Conservation (phyloP, 2,329 filamentous ascomycete species). For the Aspergillus jensenii region DNA sequence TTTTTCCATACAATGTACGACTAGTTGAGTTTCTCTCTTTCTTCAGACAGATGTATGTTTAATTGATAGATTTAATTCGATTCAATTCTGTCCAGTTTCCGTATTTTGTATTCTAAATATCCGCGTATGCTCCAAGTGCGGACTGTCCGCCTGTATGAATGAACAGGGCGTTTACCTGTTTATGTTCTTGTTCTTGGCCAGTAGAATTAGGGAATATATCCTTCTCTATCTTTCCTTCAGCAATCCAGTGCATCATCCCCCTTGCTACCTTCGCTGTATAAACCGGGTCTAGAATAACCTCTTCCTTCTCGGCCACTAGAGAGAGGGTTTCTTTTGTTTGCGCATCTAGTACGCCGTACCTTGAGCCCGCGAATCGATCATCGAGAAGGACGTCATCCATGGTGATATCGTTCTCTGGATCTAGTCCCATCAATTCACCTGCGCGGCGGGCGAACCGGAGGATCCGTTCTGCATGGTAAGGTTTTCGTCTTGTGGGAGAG, state of each 20-base stretch:
- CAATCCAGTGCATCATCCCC: conserved; percentile 28
- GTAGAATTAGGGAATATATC: conserved; percentile 10
- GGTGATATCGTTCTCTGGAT: conserved; percentile 25
- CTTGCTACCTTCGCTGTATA: conserved; percentile 37
- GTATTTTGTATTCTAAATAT: conserved; percentile 7
- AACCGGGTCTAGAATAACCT: conserved; percentile 34
- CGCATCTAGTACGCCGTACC: conserved; percentile 33
- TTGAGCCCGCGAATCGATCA: conserved; percentile 31
- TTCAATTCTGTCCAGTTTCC: not conserved
- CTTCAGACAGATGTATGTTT: conserved; percentile 15
- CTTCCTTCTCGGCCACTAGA: conserved; percentile 28
- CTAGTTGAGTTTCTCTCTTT: not conserved
- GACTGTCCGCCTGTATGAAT: conserved; percentile 40
- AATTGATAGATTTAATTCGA: conserved; percentile 18
- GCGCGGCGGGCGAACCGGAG: conserved; percentile 30
- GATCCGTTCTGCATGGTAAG: conserved; percentile 31
- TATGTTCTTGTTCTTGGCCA: not conserved
- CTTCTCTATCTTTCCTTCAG: conserved; percentile 19
- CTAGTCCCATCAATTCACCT: conserved; percentile 28
- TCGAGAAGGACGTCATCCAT: conserved; percentile 32
- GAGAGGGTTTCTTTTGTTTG: conserved; percentile 23
- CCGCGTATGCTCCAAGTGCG: conserved; percentile 33
- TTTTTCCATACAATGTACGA: conserved; percentile 7
- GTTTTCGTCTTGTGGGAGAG: conserved; percentile 31
- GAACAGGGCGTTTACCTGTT: conserved; percentile 34